Base-by-base conservation (phyloP, 495 filamentous ascomycete genomes). In the Talaromyces ruber region DNA sequence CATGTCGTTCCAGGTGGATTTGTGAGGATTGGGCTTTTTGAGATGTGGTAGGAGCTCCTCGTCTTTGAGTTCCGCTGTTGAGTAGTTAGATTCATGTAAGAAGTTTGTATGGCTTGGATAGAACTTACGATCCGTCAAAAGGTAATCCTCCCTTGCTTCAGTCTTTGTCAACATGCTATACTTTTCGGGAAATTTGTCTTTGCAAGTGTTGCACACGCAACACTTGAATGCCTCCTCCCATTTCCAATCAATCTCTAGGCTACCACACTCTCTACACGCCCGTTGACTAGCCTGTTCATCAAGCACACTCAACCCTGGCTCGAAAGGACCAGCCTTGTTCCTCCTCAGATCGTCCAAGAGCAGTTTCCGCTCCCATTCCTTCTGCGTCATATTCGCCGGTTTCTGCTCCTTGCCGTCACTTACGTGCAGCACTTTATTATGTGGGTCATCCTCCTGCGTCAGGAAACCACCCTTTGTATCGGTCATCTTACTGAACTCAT, bases 401-500 rank as follows among this genome's bases (percentile, higher is more conserved):
- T 90, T 94, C 69, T 89, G 83, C 22, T 86, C 84, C 3, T 70
- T 76, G 6, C 68, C 69, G 62, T 82, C 74, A 1, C 72, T 74
- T 0, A 79, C 74, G 58, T 90, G 83, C 63, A 96, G 76, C 5
- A 86, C 87, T 61, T 86, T 89, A 68, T 95, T 96, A 71, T 85
- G 85, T 1, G 94, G 94, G 70, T 98, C 94, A 68, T 98, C 94
- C 63, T 92, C 88, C 0, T 81, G 79, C 25, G 86, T 88, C 63
- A 98, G 71, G 71, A 98, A 98, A 0, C 94, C 94, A 47, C 94
- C 94, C 67, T 97, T 97, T 6, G 94, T 97, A 70, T 98, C 94
- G 14, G 87, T 93, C 91, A 98, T 98, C 76, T 92, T 92, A 64
- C 88, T 90, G 65, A 98, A 92, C 76, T 98, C 95, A 72, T 97